Base-by-base conservation (phyloP, 768 basidiomycete genomes). In the Amanita subjunquillea region DNA sequence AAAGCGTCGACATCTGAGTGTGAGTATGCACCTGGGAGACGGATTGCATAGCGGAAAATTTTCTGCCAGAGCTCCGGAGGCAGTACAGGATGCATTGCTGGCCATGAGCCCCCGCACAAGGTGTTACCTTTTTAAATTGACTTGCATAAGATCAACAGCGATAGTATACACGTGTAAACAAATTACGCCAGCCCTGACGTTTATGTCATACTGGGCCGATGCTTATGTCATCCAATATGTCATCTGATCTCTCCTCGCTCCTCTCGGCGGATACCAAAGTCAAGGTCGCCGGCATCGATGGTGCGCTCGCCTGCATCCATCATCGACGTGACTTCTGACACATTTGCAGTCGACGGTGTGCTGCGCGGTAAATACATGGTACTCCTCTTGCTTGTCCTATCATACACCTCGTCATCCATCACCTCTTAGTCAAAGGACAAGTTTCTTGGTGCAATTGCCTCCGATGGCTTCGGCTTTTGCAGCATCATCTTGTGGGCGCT, bases 311-410 rank as follows among this genome's bases (percentile, higher is more conserved):
- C 27, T 0, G 8, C 6, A 13, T 20, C 10, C 2, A 4, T 8
- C n/a, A 7, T 17, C 10, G 29, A 27, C 17, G 3, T n/a, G 13
- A 6, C n/a, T 23, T 10, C 47, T 20, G 43, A 41, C 37, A 23
- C 27, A 39, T 12, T 51, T 23, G 39, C 10, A 93, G 91, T 94
- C 34, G 95, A 98, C 67, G 95, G 95, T 27, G 83, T 97, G 9
- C 74, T 96, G 13, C 78, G 95, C 30, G 95, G 95, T n/a, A 97
- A 97, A 69, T 88, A 85, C 63, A 90, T 91, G 87, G 88, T 86
- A 58, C 42, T 32, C 12, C 6, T 41, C 15, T 20, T 39, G 25
- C 22, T n/a, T 8, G 3, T 23, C 27, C 29, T 52, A 20, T 44
- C 30, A 50, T 25, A 17, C 54, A 56, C 51, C 30, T n/a, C 25